Evolutionary conservation across 164 flowering plant genomes (phyloP).

Genomic region (Chloranthus sessilifolius): DNA sequence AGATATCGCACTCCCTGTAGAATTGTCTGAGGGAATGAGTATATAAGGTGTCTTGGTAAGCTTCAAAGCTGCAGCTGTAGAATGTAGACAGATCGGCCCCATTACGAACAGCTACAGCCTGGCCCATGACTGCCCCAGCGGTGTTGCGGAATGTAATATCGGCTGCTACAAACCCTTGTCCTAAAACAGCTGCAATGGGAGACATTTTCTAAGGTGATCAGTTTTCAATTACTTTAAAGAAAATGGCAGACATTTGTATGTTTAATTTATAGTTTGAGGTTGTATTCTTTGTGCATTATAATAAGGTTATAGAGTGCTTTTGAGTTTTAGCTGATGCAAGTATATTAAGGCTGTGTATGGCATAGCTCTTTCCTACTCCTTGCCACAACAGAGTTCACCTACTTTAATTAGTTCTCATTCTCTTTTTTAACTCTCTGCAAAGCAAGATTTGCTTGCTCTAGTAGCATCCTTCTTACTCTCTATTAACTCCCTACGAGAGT

Average conservation of each 20-base stretch:
- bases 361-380: too few relatives aligned
- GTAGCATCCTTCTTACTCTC: too few relatives aligned
- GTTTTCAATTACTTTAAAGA: not conserved
- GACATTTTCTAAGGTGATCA: not conserved
- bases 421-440: too few relatives aligned
- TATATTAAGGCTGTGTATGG: too few relatives aligned
- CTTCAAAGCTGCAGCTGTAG: conserved; percentile 9
- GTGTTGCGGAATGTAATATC: conserved; percentile 2
- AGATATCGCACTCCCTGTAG: conserved; percentile 8
- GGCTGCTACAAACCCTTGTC: conserved; percentile 1
- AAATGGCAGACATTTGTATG: not conserved
- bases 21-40: conserved; percentile 10
- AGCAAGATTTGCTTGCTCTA: too few relatives aligned
- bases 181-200: conserved; percentile 5
- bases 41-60: conserved; percentile 12
- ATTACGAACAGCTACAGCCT: conserved; percentile 3
- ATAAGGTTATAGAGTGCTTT: not conserved
- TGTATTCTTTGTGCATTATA: not conserved
- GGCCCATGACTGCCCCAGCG: not conserved
- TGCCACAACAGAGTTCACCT: too few relatives aligned
- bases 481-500: too few relatives aligned
- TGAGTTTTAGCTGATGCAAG: not conserved
- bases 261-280: not conserved
- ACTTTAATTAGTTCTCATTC: too few relatives aligned
- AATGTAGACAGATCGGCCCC: not conserved